These are phyloP conservation scores for Streptanthus diversifolius DNA, from an alignment of 345 rosid species.

Conservation along the genomic window DNA sequence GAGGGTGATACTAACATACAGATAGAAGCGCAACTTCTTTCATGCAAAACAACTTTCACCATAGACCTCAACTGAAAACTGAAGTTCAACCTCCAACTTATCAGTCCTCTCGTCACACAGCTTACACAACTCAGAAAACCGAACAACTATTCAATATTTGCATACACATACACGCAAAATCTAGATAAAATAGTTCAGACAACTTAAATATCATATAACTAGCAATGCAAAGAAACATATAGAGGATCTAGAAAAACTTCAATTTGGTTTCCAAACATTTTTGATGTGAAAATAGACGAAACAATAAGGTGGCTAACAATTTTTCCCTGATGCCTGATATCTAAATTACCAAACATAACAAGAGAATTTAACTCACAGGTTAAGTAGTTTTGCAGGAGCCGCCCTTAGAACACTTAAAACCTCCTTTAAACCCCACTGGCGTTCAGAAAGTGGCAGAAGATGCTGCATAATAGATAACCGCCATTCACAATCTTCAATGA, in stretches of 20 bases:
- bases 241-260: background rate
- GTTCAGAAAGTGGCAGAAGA: conserved; percentile 84
- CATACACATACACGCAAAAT: background rate
- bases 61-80: background rate
- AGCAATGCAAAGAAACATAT: background rate
- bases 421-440: conserved; percentile 90
- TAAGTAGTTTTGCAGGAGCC: conserved; percentile 88
- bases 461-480: conserved; percentile 85
- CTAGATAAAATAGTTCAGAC: background rate
- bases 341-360: conserved; percentile 11
- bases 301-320: background rate
- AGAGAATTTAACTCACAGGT: conserved; percentile 59
- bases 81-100: background rate
- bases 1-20: background rate
- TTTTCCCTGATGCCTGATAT: background rate
- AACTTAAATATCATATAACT: background rate
- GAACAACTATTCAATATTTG: background rate
- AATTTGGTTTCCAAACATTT: background rate
- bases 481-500: conserved; percentile 98
- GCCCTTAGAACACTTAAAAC: conserved; percentile 84
- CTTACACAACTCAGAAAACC: background rate
- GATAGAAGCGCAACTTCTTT: conserved; percentile 3
- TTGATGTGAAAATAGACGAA: conserved; percentile 6
- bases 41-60: conserved; percentile 2
- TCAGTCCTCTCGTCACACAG: conserved; percentile 2